Base-by-base conservation (phyloP, 78 protist genomes). In the Emiliania huxleyi region DNA sequence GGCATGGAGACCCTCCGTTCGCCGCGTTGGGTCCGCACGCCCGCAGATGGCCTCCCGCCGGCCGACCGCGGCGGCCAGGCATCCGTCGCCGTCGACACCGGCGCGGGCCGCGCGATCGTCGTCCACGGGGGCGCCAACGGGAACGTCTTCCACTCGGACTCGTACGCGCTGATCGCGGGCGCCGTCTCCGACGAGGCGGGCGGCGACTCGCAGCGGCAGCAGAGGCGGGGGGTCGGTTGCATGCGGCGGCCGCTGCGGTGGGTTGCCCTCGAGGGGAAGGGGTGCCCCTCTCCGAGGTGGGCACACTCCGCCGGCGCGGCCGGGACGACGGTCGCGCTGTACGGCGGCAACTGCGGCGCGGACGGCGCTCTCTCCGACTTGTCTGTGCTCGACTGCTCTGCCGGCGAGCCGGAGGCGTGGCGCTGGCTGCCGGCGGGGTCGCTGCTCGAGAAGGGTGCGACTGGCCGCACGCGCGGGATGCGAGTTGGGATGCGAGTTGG, bases 61-160 rank as follows among this genome's bases (percentile, higher is more conserved):
- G 75, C 75, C 38, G 75, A 69, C 75, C 75, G 75, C 3, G 75
- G 75, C 75, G 75, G 75, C 37, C 75, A 69, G 37, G 75, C 75
- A 15, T 69, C 18, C 23, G 18, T 4, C 38, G 8, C 23, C 37
- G 37, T 69, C 38, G 75, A 69, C 37, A 18, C 37, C 33, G 75
- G 75, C 33, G n/a, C 12, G 23, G 37, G 75, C 11, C 75, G 75
- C 23, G 75, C n/a, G 38, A 4, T 69, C 37, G 37, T 69, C 12
- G 75, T 69, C n/a, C 75, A 69, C n/a, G 75, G 75, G 33, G 75
- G 75, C 23, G 23, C 75, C 37, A 69, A 69, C 33, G 75, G 75
- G 11, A 5, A 19, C 75, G 75, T 69, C 37, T 4, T 69, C 37
- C 75, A 69, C 75, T 4, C 8, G 33, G 75, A 69, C 75, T 2